Evolutionary conservation across 306 rosid genomes (phyloP).

Genomic region (Cicer yamashitae): DNA sequence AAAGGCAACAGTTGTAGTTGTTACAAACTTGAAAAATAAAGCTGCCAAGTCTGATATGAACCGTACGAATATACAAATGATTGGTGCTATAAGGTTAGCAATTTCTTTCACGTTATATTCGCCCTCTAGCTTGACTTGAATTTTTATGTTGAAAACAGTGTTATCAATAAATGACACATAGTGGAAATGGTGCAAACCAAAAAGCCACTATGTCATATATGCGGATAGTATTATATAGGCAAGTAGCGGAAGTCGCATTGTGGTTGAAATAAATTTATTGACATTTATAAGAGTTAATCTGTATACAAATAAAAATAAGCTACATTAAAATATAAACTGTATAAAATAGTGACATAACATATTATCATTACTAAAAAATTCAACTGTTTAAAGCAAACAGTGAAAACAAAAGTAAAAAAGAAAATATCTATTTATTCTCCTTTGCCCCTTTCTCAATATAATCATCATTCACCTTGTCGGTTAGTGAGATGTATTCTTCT

Average conservation of each 20-base stretch:
- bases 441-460: background rate
- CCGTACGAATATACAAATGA: slow-evolving; percentile 96
- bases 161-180: background rate
- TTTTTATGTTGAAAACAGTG: background rate
- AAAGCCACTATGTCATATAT: background rate
- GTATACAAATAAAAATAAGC: background rate
- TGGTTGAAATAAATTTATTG: background rate
- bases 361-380: background rate
- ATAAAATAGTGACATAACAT: background rate
- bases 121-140: slow-evolving; percentile 4
- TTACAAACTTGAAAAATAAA: slow-evolving; percentile 73
- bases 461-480: background rate
- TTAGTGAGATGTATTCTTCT: background rate
- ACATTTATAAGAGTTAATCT: background rate
- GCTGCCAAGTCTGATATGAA: slow-evolving; percentile 74
- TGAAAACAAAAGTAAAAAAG: background rate
- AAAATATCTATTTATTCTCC: background rate
- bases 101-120: slow-evolving; percentile 11
- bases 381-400: background rate
- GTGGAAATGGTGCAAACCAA: background rate
- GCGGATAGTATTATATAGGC: slow-evolving; percentile 1
- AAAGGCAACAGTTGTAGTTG: slow-evolving; percentile 80
- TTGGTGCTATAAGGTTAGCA: slow-evolving; percentile 93
- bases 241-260: background rate
- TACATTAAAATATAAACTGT: background rate